Base-by-base conservation (phyloP, 306 rosid genomes). In the Oxytropis ochrocephala region DNA sequence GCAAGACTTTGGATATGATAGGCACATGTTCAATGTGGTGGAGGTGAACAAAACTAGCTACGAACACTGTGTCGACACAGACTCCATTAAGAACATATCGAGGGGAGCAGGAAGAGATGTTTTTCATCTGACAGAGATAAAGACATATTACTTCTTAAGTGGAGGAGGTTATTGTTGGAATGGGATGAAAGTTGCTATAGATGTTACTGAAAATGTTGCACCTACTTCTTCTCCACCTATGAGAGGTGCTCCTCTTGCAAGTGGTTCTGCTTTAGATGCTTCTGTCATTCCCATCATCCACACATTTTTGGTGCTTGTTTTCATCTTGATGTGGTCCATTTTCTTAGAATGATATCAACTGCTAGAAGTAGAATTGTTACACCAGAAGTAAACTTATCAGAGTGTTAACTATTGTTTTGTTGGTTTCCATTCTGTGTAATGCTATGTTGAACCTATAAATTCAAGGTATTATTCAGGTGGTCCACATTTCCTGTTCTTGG, bases 71-170 rank as follows among this genome's bases (percentile, higher is more conserved):
- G 65, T 52, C 2, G 89, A 86, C 12, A 12, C 32, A 38, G 84
- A 35, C 7, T 86, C 86, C 71, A 75, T 86, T 3, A 71, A 41
- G 19, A 91, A 91, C 81, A 29, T 88, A 41, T 74, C 92, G 21
- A 60, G 48, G 0, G 97, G 90, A 0, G 92, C 81, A 4, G 97
- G 95, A 7, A 71, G 89, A 33, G 90, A 88, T 3, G 97, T 91
- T 70, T 83, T 69, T 64, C 46, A 85, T 32, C 48, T 88, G 6
- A 66, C 5, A 1, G 82, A 83, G 72, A 47, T 39, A 0, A 76
- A 69, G 42, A 77, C 81, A 4, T 88, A 86, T 70, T 91, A 83
- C 84, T 88, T 88, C 70, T 12, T 86, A 52, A 73, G 84, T 50
- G 74, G 85, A 8, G 77, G 89, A 50, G 92, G 89, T 8, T 70